Conservation (phyloP, 2,329 filamentous ascomycete genomes). For the Nannizziopsis barbatae region DNA sequence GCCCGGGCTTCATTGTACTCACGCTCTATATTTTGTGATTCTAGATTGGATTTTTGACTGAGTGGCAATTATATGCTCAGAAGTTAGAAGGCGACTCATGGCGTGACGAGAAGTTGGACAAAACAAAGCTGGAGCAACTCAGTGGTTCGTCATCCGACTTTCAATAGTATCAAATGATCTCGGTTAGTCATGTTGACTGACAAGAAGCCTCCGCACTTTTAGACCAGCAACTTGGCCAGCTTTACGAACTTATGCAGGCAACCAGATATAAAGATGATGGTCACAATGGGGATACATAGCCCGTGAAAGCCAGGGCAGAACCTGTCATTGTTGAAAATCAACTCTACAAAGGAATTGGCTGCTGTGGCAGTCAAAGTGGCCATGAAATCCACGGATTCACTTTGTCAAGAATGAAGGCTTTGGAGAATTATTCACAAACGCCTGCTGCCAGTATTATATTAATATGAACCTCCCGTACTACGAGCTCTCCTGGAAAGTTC, state of each 20-base stretch:
- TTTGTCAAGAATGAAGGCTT: not conserved
- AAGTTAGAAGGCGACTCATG: conserved; percentile 78
- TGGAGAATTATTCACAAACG: not conserved
- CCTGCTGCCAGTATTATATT: not conserved
- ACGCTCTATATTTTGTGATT: not conserved
- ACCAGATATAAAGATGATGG: conserved; percentile 47
- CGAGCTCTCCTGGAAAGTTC: no score
- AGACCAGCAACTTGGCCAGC: conserved; percentile 88
- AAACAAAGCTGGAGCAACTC: conserved; percentile 79
- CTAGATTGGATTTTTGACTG: conserved; percentile 86
- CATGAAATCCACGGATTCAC: not conserved
- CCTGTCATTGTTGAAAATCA: not conserved
- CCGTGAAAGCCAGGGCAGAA: not conserved
- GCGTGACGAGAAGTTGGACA: conserved; percentile 74
- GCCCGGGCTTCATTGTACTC: not conserved
- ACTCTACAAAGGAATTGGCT: not conserved
- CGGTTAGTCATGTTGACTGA: conserved; percentile 7
- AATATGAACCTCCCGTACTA: no score
- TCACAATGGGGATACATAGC: conserved; percentile 15
- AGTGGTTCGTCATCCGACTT: conserved; percentile 53
- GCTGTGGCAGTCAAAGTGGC: not conserved
- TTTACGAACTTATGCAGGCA: conserved; percentile 87
- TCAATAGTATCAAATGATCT: not conserved
- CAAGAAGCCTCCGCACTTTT: conserved; percentile 7
- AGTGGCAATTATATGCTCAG: conserved; percentile 95